Evolutionary conservation across 148 eudicot genomes (phyloP).

Genomic region (Camellia granthamiana): DNA sequence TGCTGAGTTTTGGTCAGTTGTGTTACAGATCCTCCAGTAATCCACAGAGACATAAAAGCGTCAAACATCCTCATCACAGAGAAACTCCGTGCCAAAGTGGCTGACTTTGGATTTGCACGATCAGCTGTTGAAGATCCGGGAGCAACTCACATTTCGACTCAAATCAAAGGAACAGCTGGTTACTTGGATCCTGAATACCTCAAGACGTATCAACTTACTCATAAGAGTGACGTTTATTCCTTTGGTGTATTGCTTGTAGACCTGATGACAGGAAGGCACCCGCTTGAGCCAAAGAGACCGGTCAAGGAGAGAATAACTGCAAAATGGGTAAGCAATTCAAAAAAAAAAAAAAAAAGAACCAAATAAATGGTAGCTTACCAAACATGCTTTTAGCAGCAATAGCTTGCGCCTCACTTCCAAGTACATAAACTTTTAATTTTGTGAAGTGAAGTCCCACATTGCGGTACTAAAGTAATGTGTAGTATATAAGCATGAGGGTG

Average conservation of each 20-base stretch:
- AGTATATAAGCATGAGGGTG: too few species aligned
- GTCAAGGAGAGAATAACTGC: slow-evolving; percentile 49
- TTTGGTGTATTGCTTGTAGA: slow-evolving; percentile 77
- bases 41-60: slow-evolving; percentile 87
- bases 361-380: background rate
- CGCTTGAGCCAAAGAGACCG: slow-evolving; percentile 47
- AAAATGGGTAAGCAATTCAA: slow-evolving; percentile 58
- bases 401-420: background rate
- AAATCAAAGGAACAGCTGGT: slow-evolving; percentile 74
- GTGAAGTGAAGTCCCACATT: too few species aligned
- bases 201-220: slow-evolving; percentile 68
- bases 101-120: slow-evolving; percentile 84
- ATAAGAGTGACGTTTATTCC: slow-evolving; percentile 82
- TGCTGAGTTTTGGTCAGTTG: slow-evolving; percentile 20
- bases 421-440: too few species aligned
- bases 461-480: too few species aligned
- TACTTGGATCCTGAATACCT: slow-evolving; percentile 86
- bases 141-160: slow-evolving; percentile 72
- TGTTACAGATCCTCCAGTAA: slow-evolving; percentile 74
- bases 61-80: slow-evolving; percentile 76
- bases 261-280: slow-evolving; percentile 64
- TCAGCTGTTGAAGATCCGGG: slow-evolving; percentile 44
- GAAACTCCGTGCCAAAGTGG: slow-evolving; percentile 74
- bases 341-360: background rate
- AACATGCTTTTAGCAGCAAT: background rate